Base-by-base conservation (phyloP, 192 early-diverging fungal species). In the Backusella luteola region DNA sequence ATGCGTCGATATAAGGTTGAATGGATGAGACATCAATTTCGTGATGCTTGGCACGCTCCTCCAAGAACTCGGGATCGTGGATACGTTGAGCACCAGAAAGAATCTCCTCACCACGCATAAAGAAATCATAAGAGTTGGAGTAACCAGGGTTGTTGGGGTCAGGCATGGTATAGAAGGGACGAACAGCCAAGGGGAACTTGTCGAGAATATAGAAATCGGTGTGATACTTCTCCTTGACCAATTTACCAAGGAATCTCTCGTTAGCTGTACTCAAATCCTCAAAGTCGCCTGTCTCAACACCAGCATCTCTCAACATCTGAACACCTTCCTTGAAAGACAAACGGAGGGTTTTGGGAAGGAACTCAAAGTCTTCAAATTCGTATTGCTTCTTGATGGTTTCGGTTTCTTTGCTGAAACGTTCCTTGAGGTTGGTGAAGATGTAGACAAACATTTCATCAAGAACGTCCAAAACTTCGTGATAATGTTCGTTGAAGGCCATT, bases 141-240 rank as follows among this genome's bases (percentile, higher is more conserved):
- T 98, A 99, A 69, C 88, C 87, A 14, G 90, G 86, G 77, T 92
- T 84, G 34, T 84, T 83, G 29, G 98, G 94, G 82, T 99, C 97
- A 34, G 97, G 97, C 98, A 99, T 99, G 39, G 98, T 99, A 90
- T 99, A 99, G 91, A 98, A 98, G 44, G 98, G 97, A 66, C 98
- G 90, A 46, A 99, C 91, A 9, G 81, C 91, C 73, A 96, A 83
- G n/a, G 98, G 98, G 91, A 99, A 99, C 88, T 99, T 99, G 90
- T 99, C 98, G 56, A 99, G 84, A 83, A 99, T 96, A 88, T 94
- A 99, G 82, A 99, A 99, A 85, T 99, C 98, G 17, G 97, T 98
- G 76, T 92, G 81, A 87, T 98, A 97, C 89, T 97, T 96, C 73
- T 94, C 91, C 79, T 92, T 91, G 73, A 99, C 94, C 44, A 98